A percentile compares a stretch with the other conserved stretches of the same genome.
These are phyloP conservation scores for Trichoderma parareesei DNA, from an alignment of 495 filamentous ascomycete genomes.

Conservation along the genomic window DNA sequence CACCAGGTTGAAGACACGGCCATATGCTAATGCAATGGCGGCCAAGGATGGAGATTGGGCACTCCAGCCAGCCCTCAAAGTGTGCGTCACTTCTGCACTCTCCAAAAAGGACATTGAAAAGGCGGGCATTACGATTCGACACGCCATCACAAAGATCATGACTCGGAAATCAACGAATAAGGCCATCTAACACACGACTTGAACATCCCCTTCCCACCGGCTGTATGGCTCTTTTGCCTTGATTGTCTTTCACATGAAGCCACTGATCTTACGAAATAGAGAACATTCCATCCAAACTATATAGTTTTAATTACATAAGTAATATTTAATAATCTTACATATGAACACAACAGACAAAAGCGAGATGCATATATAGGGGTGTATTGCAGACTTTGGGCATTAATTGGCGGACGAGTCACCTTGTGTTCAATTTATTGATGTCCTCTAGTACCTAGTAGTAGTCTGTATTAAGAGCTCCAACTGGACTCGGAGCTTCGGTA, in stretches of 20 bases:
- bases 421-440: too few relatives aligned
- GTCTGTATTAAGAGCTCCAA: too few relatives aligned
- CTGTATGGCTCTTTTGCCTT: neutral
- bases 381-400: too few relatives aligned
- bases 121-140: slow-evolving; percentile 76
- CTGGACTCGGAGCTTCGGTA: too few relatives aligned
- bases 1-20: slow-evolving; percentile 71
- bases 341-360: neutral
- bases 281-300: too few relatives aligned
- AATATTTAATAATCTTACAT: neutral
- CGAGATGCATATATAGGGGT: neutral
- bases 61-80: slow-evolving; percentile 73
- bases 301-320: neutral
- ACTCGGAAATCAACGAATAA: slow-evolving; percentile 39
- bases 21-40: slow-evolving; percentile 46
- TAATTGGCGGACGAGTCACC: too few relatives aligned
- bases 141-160: slow-evolving; percentile 88
- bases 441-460: too few relatives aligned
- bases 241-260: neutral
- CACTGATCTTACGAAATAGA: neutral
- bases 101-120: slow-evolving; percentile 93
- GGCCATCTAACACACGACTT: neutral
- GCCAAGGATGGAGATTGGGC: slow-evolving; percentile 56
- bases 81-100: slow-evolving; percentile 79
- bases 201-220: neutral